These are phyloP conservation scores for Cetraspora pellucida DNA, from an alignment of 192 early-diverging fungal genomes.

Conservation along the genomic window DNA sequence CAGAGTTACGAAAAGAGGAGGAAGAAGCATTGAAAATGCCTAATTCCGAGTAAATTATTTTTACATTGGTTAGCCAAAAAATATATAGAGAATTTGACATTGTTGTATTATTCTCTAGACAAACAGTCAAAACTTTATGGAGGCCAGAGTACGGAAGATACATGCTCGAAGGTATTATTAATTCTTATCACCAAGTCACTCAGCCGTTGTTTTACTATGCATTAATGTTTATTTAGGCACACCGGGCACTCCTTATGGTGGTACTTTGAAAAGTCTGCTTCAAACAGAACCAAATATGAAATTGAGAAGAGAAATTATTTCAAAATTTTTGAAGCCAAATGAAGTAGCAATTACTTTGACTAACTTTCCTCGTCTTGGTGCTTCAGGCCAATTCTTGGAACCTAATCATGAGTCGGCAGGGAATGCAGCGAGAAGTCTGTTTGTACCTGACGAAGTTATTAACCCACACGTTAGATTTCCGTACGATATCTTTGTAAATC, in stretches of 20 bases:
- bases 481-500: slow-evolving; percentile 46
- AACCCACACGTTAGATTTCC: slow-evolving; percentile 93
- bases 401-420: slow-evolving; percentile 71
- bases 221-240: slow-evolving; percentile 55
- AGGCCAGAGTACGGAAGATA: slow-evolving; percentile 95
- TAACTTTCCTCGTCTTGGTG: slow-evolving; percentile 90
- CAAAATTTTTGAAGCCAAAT: slow-evolving; percentile 61
- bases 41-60: slow-evolving; percentile 49
- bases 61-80: background rate
- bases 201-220: too few relatives aligned
- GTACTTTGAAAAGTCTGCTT: slow-evolving; percentile 75
- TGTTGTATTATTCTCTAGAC: slow-evolving; percentile 58
- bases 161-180: slow-evolving; percentile 82
- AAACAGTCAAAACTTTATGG: slow-evolving; percentile 76
- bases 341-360: slow-evolving; percentile 82
- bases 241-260: slow-evolving; percentile 88
- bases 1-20: slow-evolving; percentile 72
- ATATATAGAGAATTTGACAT: slow-evolving; percentile 65
- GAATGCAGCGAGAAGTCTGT: slow-evolving; percentile 78
- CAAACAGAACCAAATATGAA: slow-evolving; percentile 91
- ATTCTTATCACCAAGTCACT: background rate
- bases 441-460: slow-evolving; percentile 92
- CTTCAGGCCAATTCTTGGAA: slow-evolving; percentile 68
- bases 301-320: slow-evolving; percentile 70
- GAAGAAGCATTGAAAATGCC: slow-evolving; percentile 51